Conservation (phyloP, 2,329 filamentous ascomycete species). For the Colletotrichum aenigma region DNA sequence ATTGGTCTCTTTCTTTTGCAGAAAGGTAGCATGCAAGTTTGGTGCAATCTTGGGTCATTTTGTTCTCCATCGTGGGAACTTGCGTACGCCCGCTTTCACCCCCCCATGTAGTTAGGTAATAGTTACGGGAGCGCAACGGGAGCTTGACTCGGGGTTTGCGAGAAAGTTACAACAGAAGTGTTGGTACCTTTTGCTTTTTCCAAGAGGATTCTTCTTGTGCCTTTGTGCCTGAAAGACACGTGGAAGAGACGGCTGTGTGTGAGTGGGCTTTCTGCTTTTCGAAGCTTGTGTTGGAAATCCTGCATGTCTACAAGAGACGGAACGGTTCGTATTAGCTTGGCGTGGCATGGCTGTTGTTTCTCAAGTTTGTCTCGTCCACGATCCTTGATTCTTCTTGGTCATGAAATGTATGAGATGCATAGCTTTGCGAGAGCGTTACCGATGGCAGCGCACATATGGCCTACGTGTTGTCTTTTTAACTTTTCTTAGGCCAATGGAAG, state of each 20-base stretch:
- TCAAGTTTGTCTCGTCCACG: not conserved
- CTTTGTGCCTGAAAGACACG: not conserved
- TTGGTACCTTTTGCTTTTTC: not conserved
- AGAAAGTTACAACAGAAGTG: not conserved
- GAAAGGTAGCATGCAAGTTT: not conserved
- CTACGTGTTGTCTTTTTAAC: not conserved
- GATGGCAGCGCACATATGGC: not conserved
- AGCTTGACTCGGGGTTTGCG: not conserved
- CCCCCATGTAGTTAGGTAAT: not conserved
- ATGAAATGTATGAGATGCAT: not conserved
- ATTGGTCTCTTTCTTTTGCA: not conserved
- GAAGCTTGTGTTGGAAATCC: not conserved
- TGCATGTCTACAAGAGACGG: not conserved
- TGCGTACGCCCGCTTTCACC: not conserved
- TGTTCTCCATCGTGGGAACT: not conserved
- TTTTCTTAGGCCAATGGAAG: not conserved
- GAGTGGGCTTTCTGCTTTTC: not conserved
- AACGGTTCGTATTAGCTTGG: not conserved
- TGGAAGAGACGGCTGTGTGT: not conserved
- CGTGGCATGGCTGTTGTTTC: not conserved
- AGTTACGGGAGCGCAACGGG: not conserved
- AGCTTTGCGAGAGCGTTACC: not conserved
- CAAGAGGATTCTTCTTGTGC: not conserved
- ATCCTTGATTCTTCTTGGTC: slow-evolving; percentile 5
- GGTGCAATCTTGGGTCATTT: not conserved